A percentile compares a stretch with the other conserved stretches of the same genome.
phyloP scores from a whole-genome alignment of 2,329 filamentous ascomycete genomes.

The Cladosporium sp. region DNA sequence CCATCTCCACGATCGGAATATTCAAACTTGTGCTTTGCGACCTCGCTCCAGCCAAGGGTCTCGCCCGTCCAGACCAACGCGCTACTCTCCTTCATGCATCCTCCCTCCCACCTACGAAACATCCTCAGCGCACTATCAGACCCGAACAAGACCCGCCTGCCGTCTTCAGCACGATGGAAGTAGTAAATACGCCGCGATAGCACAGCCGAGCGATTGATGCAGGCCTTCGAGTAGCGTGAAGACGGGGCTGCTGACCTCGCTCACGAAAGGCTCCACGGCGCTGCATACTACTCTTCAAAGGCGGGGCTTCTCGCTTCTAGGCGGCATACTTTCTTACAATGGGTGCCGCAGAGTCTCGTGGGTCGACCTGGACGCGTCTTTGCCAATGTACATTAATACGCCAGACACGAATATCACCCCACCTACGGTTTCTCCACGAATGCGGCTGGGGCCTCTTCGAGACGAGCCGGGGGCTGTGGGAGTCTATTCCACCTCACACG shows the following conservation, averaged over 20 bases:
- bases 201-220: background rate
- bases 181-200: background rate
- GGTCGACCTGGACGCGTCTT: conserved; percentile 3
- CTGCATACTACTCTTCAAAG: background rate
- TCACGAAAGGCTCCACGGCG: background rate
- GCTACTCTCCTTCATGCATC: conserved; percentile 1
- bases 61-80: background rate
- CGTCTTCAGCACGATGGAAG: background rate
- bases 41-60: background rate
- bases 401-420: background rate
- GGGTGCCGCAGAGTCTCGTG: background rate
- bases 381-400: background rate
- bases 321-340: background rate
- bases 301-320: background rate
- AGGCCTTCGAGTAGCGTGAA: background rate
- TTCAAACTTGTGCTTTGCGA: background rate
- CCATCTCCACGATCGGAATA: background rate
- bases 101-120: background rate
- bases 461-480: background rate
- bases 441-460: background rate
- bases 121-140: background rate
- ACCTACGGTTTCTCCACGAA: background rate
- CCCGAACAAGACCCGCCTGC: background rate
- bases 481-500: background rate
- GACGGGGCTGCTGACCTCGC: background rate